Conservation (phyloP, 2,329 filamentous ascomycete genomes). For the Lachnellula cervina region DNA sequence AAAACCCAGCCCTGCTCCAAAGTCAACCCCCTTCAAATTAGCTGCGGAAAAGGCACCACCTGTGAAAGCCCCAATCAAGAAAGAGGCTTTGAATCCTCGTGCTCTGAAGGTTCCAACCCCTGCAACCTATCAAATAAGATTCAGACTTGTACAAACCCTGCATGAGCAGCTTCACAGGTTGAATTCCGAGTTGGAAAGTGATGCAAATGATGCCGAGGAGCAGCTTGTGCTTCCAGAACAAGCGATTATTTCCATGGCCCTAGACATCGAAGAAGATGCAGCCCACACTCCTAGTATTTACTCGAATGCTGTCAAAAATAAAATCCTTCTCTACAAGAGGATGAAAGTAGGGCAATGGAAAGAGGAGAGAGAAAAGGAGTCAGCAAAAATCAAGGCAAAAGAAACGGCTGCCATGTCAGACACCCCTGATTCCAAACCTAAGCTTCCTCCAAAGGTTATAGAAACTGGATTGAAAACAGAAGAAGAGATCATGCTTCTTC, state of each 20-base stretch:
- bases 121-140: conserved; percentile 51
- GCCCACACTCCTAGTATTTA: conserved; percentile 72
- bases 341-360: conserved; percentile 72
- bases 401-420: conserved; percentile 31
- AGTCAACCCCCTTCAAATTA: conserved; percentile 12
- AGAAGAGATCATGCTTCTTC: conserved; percentile 65
- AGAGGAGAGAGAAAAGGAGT: conserved; percentile 47
- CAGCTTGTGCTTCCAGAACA: conserved; percentile 58
- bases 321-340: conserved; percentile 69
- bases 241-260: conserved; percentile 60
- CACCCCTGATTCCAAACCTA: conserved; percentile 27
- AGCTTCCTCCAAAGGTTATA: conserved; percentile 46
- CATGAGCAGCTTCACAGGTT: conserved; percentile 63
- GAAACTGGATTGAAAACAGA: conserved; percentile 62
- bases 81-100: conserved; percentile 62
- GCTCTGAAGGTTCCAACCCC: conserved; percentile 54
- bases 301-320: conserved; percentile 76
- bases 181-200: conserved; percentile 57
- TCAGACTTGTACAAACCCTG: conserved; percentile 56
- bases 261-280: conserved; percentile 74
- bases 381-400: conserved; percentile 34
- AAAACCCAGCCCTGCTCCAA: conserved; percentile 4
- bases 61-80: conserved; percentile 26
- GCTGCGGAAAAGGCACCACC: conserved; percentile 2
- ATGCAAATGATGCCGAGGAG: conserved; percentile 44